Evolutionary conservation across 148 eudicot species (phyloP), one percentile per base, ranked within the genome.

Genomic region (Talinum fruticosum): DNA sequence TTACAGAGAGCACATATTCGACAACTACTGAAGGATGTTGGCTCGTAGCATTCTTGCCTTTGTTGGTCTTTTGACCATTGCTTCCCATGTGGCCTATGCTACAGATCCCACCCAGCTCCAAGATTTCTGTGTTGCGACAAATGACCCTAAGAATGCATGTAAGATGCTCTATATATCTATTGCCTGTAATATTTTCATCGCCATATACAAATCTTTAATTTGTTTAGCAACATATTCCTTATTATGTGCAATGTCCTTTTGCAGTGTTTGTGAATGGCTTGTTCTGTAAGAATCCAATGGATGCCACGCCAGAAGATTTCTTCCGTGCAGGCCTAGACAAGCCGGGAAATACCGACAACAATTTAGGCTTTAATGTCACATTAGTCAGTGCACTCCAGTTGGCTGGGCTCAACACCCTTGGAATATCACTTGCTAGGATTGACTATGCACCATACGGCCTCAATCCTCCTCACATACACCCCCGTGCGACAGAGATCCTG

Each of bases 321-420:
- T 78, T 79, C 29, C 59, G 73, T 30, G 71, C 73, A 41, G 84
- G 76, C 75, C 75, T 78, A 37, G 37, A 78, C 41, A 61, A 33
- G 18, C 54, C 78, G 16, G 66, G 81, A 61, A 71, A 57, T 79
- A 69, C 81, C 61, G 44, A 57, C 36, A 78, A 74, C 23, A 65
- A 30, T 12, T 8, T 78, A 4, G 81, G 84, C 2, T 38, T 79
- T 67, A 69, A 61, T 71, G 79, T 82, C 12, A 82, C 72, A 24
- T 71, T 68, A 33, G 78, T 76, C 14, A 78, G 78, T 23, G 81
- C 79, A 24, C n/a, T 21, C 10, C 49, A 78, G 10, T 36, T 82
- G 6, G 76, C 82, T 0, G 81, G 85, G 51, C 79, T 82, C 28
- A 82, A 82, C 76, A 82, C 85, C 24, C 81, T 82, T 33, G 76